Evolutionary conservation across 306 rosid species (phyloP).

Genomic region (Echinosophora koreensis): DNA sequence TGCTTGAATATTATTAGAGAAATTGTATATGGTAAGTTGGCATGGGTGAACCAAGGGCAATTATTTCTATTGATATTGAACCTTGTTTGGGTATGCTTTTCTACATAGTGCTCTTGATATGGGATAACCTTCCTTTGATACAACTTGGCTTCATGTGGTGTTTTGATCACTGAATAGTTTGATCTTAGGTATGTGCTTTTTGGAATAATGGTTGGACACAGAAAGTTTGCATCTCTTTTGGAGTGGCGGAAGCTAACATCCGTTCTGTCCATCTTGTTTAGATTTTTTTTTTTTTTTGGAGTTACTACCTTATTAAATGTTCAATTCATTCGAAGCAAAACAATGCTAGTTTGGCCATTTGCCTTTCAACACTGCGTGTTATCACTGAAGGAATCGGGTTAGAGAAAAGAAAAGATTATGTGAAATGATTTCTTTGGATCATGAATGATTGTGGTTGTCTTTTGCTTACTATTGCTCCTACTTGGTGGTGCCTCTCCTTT

Average conservation of each 20-base stretch:
- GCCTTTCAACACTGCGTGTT: slow-evolving; percentile 2
- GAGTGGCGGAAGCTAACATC: slow-evolving; percentile 2
- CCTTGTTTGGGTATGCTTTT: no score
- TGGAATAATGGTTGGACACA: background rate
- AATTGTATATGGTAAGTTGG: no score
- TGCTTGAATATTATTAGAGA: no score
- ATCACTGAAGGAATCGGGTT: slow-evolving; percentile 15
- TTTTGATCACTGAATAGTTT: background rate
- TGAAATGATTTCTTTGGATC: background rate
- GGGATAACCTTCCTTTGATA: no score
- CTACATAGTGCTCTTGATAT: no score
- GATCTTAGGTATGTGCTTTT: background rate
- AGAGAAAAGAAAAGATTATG: background rate
- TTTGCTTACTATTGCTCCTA: background rate
- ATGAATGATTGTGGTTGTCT: background rate
- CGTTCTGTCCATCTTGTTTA: background rate
- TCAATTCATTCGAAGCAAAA: background rate
- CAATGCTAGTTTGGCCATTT: slow-evolving; percentile 2
- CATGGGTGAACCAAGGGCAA: no score
- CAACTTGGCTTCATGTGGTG: no score
- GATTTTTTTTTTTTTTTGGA: slow-evolving; percentile 13
- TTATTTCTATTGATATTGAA: no score
- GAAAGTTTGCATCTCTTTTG: no score
- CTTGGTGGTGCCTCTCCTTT: background rate
- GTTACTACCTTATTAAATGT: slow-evolving; percentile 1